Percentiles rank a stretch among this genome's conserved stretches.
Evolutionary conservation across 306 rosid genomes (phyloP).

Genomic region (Ormosia semicastrata): DNA sequence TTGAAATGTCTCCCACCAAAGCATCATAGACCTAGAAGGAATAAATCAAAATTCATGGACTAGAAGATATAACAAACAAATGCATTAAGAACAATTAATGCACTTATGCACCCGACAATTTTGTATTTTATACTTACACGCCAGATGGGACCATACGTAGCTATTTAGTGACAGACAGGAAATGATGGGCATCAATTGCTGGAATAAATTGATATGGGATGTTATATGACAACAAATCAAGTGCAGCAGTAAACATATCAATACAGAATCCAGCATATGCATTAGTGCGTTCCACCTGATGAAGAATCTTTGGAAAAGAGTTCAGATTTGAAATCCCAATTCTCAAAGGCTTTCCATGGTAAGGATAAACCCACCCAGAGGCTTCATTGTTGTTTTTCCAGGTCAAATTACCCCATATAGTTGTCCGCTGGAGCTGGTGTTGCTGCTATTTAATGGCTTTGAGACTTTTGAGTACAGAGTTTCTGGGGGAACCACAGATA

Average conservation of each 20-base stretch:
- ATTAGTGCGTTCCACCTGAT: conserved; percentile 29
- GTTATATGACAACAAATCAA: conserved; percentile 16
- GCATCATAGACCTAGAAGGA: conserved; percentile 43
- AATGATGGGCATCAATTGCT: not conserved
- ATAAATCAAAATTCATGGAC: no score
- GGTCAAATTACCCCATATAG: conserved; percentile 52
- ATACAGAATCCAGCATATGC: conserved; percentile 53
- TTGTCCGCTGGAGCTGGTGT: conserved; percentile 25
- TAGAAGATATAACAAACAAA: no score
- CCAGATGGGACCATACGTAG: conserved; percentile 33
- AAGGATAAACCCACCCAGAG: conserved; percentile 71
- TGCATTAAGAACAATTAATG: no score
- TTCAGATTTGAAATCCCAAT: conserved; percentile 57
- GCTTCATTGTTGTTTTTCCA: conserved; percentile 46
- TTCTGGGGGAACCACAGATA: not conserved
- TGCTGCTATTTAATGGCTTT: not conserved
- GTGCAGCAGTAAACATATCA: conserved; percentile 44
- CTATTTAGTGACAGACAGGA: conserved; percentile 7
- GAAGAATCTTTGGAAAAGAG: conserved; percentile 28
- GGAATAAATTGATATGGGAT: conserved; percentile 31
- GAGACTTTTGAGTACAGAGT: not conserved
- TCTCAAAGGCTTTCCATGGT: conserved; percentile 50
- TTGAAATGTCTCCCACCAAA: conserved; percentile 59
- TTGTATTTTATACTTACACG: conserved; percentile 29
- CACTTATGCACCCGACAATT: no score